Evolutionary conservation across 805 yeast species (phyloP).

Genomic region (Starmera quercuum): DNA sequence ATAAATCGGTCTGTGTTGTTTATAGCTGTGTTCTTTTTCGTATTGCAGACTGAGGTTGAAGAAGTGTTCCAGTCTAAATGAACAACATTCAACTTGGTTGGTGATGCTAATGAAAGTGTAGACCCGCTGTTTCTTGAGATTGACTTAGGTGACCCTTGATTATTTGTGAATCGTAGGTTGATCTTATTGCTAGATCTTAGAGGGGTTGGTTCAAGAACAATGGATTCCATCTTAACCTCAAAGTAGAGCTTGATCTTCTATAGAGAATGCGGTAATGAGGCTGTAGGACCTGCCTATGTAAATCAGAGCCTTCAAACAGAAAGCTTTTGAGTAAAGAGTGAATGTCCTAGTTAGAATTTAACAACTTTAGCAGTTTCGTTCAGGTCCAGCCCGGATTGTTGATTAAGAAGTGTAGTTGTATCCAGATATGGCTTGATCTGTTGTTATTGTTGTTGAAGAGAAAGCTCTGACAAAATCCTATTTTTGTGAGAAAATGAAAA

Average conservation of each 20-base stretch:
- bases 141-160: not conserved
- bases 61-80: conserved; percentile 28
- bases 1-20: conserved; percentile 49
- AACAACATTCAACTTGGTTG: conserved; percentile 38
- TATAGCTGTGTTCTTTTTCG: conserved; percentile 12
- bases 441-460: not conserved
- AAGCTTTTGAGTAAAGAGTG: not conserved
- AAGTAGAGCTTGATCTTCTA: not conserved
- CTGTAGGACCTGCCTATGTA: conserved; percentile 1
- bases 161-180: not conserved
- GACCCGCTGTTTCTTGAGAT: conserved; percentile 11
- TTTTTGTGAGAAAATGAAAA: not conserved
- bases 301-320: not conserved
- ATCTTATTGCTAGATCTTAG: not conserved
- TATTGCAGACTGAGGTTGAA: too few species aligned
- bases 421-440: not conserved
- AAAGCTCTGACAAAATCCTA: not conserved
- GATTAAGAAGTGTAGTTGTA: not conserved
- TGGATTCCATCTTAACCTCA: not conserved
- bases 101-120: conserved; percentile 34
- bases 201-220: not conserved
- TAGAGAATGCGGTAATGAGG: not conserved
- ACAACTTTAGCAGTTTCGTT: not conserved
- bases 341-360: not conserved
- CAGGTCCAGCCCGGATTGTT: conserved; percentile 1